Conservation (phyloP, 495 filamentous ascomycete species). For the Symbiotaphrina buchneri region DNA sequence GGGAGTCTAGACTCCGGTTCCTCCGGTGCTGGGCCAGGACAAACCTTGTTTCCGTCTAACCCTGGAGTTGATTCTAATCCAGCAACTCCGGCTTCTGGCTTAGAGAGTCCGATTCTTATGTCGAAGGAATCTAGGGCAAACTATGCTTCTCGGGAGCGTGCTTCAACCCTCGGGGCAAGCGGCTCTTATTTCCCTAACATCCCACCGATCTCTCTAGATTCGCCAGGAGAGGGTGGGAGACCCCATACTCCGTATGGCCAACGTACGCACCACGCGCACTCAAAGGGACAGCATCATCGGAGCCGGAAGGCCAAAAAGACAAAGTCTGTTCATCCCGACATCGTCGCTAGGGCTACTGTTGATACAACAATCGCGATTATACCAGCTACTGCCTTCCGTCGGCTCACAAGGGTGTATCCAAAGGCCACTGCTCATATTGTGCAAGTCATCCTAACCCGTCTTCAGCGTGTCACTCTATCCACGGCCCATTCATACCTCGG, state of each 20-base stretch:
- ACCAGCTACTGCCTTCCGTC: conserved; percentile 82
- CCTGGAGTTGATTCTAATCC: no score
- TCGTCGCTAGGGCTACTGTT: conserved; percentile 86
- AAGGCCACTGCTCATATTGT: conserved; percentile 94
- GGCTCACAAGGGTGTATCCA: conserved; percentile 84
- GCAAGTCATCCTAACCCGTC: conserved; percentile 82
- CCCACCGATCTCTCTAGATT: conserved; percentile 3
- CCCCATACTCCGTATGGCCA: neutral
- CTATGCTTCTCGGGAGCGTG: no score
- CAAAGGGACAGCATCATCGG: conserved; percentile 6
- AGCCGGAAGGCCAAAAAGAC: conserved; percentile 23
- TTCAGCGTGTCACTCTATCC: conserved; percentile 83
- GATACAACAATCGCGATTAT: conserved; percentile 98
- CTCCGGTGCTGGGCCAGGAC: neutral
- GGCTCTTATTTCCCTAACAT: conserved; percentile 3
- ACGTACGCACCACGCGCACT: conserved; percentile 3
- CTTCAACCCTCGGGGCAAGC: neutral
- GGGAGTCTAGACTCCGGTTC: conserved; percentile 15
- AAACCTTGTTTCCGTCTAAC: neutral
- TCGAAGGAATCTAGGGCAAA: no score
- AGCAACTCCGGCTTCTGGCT: no score
- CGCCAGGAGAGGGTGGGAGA: neutral
- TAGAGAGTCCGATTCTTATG: no score
- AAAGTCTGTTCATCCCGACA: conserved; percentile 84
- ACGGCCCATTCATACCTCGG: conserved; percentile 90